Percentiles rank a stretch among this genome's conserved stretches.
These are phyloP conservation scores for Sarocladium strictum DNA, from an alignment of 2,329 filamentous ascomycete species.

Conservation along the genomic window DNA sequence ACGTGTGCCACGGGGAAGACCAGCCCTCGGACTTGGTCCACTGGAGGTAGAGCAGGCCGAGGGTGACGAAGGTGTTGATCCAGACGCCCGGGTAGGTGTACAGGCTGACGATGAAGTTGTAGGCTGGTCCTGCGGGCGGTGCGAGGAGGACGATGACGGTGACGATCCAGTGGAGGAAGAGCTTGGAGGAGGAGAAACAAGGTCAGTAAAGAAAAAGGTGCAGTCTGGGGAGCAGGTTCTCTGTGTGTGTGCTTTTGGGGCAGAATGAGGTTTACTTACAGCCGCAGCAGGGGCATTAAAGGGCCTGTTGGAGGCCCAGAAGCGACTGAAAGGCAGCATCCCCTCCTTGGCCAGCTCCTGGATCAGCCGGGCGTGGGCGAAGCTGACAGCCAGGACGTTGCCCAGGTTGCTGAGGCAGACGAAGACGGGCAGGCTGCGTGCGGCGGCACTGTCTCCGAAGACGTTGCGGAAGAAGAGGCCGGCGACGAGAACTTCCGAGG, in stretches of 20 bases:
- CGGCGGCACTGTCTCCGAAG: constrained; percentile 50
- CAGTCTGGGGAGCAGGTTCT: too few species aligned
- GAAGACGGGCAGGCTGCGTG: constrained; percentile 44
- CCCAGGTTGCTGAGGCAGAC: constrained; percentile 57
- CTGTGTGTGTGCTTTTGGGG: too few species aligned
- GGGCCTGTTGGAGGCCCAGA: constrained; percentile 65
- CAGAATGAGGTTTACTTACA: constrained; percentile 25
- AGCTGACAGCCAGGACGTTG: constrained; percentile 56
- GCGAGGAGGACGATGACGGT: constrained; percentile 60
- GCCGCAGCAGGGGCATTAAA: constrained; percentile 58
- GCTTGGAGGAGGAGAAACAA: constrained; percentile 21
- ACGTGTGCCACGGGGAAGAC: constrained; percentile 46
- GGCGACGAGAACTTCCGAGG: constrained; percentile 54
- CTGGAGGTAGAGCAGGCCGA: constrained; percentile 46
- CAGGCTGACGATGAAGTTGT: constrained; percentile 60
- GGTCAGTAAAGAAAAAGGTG: constrained; percentile 1
- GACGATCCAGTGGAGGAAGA: constrained; percentile 61
- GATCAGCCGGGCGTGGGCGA: constrained; percentile 52
- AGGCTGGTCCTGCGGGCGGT: constrained; percentile 56
- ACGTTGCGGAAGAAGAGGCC: constrained; percentile 56
- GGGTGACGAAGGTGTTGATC: constrained; percentile 47
- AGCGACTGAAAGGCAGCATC: constrained; percentile 56
- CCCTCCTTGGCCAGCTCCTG: constrained; percentile 67
- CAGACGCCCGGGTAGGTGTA: constrained; percentile 47
- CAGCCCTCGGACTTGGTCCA: constrained; percentile 44